Base-by-base conservation (phyloP, 148 eudicot genomes). In the Bassia scoparia region DNA sequence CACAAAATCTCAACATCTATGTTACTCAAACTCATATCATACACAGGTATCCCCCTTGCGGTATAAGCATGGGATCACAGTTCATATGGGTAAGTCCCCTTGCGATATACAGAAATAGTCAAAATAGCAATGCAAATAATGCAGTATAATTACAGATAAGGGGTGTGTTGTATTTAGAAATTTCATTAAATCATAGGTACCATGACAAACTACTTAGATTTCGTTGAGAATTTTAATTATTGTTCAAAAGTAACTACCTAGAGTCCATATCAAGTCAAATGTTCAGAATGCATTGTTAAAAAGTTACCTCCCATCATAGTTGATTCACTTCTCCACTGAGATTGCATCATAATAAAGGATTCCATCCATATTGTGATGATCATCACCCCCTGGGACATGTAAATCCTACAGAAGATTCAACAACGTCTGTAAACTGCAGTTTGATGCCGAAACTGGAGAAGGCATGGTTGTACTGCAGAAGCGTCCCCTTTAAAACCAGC, bases 401-500 rank as follows among this genome's bases (percentile, higher is more conserved):
- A 69, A 72, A 70, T 49, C 82, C 81, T 37, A 77, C 87, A 21
- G 89, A 77, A 64, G 88, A 82, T 76, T 82, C 92, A 52, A 80
- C 70, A 6, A 80, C 77, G 84, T 76, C 78, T 79, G 78, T 88
- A 90, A 31, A 74, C 79, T 29, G 76, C 75, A 64, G 84, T 78
- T n/a, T 41, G 92, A 79, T 35, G 77, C 79, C 11, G 90, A 79
- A 77, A 73, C 76, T 63, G 90, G 87, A 72, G 89, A 81, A 67
- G 85, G 82, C 78, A 85, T 52, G 56, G 56, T 62, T 68, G 75
- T 79, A 68, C 73, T 69, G 64, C 74, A 67, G 84, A 81, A 69
- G 76, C 74, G 44, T 88, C 84, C 63, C 81, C 81, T 81, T 83
- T 88, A 61, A 79, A 46, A 34, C 80, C 83, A 44, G 78, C 48